Percentiles rank a stretch among this genome's conserved stretches.
Conservation (phyloP, 2,329 filamentous ascomycete species). For the Dothideomycetes sp. region DNA sequence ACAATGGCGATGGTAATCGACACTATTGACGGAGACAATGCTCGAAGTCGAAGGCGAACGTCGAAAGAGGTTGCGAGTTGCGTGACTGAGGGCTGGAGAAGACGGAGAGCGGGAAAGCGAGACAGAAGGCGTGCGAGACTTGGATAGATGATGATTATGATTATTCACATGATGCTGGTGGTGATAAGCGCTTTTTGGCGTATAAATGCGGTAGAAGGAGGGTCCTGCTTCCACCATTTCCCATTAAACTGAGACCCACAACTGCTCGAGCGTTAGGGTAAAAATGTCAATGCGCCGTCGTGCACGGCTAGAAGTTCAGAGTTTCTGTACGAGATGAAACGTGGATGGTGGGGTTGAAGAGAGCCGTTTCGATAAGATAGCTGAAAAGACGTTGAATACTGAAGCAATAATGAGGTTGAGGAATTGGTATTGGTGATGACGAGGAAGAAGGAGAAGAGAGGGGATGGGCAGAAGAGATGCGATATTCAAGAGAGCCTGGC, state of each 20-base stretch:
- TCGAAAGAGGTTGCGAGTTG: neutral
- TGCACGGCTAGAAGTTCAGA: neutral
- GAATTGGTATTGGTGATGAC: neutral
- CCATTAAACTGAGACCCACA: slow-evolving; percentile 2
- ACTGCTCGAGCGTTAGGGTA: slow-evolving; percentile 5
- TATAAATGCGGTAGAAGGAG: slow-evolving; percentile 8
- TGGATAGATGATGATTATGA: slow-evolving; percentile 3
- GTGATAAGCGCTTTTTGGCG: slow-evolving; percentile 2
- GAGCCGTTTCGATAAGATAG: slow-evolving; percentile 11
- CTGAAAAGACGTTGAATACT: slow-evolving; percentile 1
- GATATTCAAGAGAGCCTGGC: too few species aligned
- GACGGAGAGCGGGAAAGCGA: slow-evolving; percentile 5
- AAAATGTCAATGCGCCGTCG: neutral
- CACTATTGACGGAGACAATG: neutral
- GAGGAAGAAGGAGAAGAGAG: too few species aligned
- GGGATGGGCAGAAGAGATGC: too few species aligned
- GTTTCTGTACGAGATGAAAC: neutral
- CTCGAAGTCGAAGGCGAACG: neutral
- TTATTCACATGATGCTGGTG: neutral
- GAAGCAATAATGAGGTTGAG: slow-evolving; percentile 5
- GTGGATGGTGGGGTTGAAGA: too few species aligned
- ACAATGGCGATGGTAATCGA: too few species aligned
- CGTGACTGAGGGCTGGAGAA: too few species aligned
- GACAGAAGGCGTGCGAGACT: slow-evolving; percentile 1
- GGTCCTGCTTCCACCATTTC: slow-evolving; percentile 9